These are phyloP conservation scores for Dentipellis sp. DNA, from an alignment of 768 basidiomycete species.

Conservation along the genomic window DNA sequence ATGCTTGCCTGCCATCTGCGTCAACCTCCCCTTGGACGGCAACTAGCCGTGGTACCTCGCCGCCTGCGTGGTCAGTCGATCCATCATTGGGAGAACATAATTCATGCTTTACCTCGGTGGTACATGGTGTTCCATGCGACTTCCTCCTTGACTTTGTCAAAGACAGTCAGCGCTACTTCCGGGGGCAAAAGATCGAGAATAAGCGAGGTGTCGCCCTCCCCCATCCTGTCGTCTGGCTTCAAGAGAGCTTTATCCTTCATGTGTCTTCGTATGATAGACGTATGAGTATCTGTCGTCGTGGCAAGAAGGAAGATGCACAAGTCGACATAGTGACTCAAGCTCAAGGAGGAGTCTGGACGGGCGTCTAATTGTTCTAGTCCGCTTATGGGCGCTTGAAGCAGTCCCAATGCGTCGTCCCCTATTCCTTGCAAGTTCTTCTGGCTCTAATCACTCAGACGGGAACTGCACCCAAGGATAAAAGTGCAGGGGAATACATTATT, in stretches of 20 bases:
- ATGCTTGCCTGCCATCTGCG: slow-evolving; percentile 36
- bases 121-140: slow-evolving; percentile 69
- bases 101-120: slow-evolving; percentile 47
- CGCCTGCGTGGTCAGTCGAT: slow-evolving; percentile 32
- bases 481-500: too few species aligned
- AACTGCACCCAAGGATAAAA: too few species aligned
- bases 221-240: slow-evolving; percentile 31
- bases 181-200: slow-evolving; percentile 46
- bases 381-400: too few species aligned
- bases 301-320: too few species aligned
- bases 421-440: background rate
- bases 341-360: too few species aligned
- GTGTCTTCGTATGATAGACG: too few species aligned
- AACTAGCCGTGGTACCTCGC: slow-evolving; percentile 60
- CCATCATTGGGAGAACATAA: background rate
- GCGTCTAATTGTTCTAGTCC: too few species aligned
- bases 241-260: background rate
- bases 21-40: slow-evolving; percentile 52
- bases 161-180: slow-evolving; percentile 45
- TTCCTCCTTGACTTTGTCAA: slow-evolving; percentile 49
- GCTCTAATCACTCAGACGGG: background rate
- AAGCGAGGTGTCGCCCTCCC: slow-evolving; percentile 63
- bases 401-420: too few species aligned
- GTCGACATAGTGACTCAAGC: too few species aligned
- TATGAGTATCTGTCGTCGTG: too few species aligned